Base-by-base conservation (phyloP, 495 filamentous ascomycete species). In the Neurospora terricola region DNA sequence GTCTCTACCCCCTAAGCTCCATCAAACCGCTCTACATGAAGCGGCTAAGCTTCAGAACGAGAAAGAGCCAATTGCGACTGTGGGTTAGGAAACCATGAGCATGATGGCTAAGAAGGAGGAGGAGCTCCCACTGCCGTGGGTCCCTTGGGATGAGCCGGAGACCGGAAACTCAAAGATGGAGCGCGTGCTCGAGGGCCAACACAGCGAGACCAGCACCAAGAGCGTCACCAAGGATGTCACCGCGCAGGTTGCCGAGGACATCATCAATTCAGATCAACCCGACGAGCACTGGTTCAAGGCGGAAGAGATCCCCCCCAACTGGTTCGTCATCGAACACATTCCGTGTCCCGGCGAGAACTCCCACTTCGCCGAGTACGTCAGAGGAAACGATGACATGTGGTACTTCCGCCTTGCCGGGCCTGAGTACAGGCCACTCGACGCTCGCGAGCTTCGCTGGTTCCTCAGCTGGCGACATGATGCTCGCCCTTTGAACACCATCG, bases 111-210 rank as follows among this genome's bases (percentile, higher is more conserved):
- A 14, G 0, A 1, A 54, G 7, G 21, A 54, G 10, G 2, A 54
- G 5, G 21, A 54, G 2, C n/a, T 23, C 5, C n/a, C 45, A 12
- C n/a, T 48, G 1, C 43, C 43, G 2, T 48, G 43, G 43, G 43
- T 21, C 0, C 40, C 40, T 0, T 43, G 40, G 45, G 45, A 54
- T 0, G 42, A 45, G 16, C 40, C 43, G 0, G n/a, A 48, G 43
- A 11, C 3, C 0, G 0, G 0, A 3, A 18, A 2, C 14, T 0
- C 14, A 2, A 5, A 42, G 14, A 1, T 3, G 3, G 9, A 48
- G 43, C n/a, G 9, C 0, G 5, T 2, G 9, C 5, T 11, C 3
- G n/a, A 48, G 43, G 43, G 6, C 0, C 6, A 42, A 8, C 0
- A 0, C 6, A 3, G 8, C 40, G 3, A 18, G 4, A 42, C 1